Conservation (phyloP, 2,329 filamentous ascomycete species). For the Phialemoniopsis sp. region DNA sequence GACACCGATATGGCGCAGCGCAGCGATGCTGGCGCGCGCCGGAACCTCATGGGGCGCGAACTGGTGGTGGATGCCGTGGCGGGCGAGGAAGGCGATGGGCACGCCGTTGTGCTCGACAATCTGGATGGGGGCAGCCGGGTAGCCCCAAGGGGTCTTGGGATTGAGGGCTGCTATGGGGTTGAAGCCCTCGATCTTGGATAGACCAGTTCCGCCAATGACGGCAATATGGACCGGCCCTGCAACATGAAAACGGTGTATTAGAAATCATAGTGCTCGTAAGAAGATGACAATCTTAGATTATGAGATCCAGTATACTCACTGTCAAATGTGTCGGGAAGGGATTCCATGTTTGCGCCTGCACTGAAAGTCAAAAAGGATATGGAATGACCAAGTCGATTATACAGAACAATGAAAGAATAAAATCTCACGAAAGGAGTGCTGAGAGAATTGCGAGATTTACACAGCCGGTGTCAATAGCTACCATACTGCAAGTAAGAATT, state of each 20-base stretch:
- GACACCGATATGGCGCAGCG: slow-evolving; percentile 85
- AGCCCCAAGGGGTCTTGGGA: slow-evolving; percentile 82
- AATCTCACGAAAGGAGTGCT: too few species aligned
- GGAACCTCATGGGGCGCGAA: slow-evolving; percentile 94
- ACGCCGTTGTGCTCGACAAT: slow-evolving; percentile 84
- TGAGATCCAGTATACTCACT: too few species aligned
- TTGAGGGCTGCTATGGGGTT: slow-evolving; percentile 76
- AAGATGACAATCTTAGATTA: neutral
- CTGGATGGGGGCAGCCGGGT: slow-evolving; percentile 69
- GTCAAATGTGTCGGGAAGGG: too few species aligned
- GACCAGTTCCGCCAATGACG: slow-evolving; percentile 89
- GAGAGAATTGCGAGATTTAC: too few species aligned
- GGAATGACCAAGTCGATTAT: too few species aligned
- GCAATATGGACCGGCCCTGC: slow-evolving; percentile 78
- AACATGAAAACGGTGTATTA: too few species aligned
- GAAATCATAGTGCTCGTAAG: slow-evolving; percentile 2
- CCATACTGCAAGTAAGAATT: too few species aligned
- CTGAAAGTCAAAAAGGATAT: too few species aligned
- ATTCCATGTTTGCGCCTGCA: too few species aligned
- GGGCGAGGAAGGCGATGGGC: slow-evolving; percentile 87
- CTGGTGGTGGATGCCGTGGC: slow-evolving; percentile 86
- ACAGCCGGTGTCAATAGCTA: too few species aligned
- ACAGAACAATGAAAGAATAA: too few species aligned
- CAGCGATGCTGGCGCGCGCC: slow-evolving; percentile 93
- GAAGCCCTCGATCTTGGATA: slow-evolving; percentile 83